Conservation (phyloP, 1,284 basidiomycete genomes). For the Apiotrichum domesticum region DNA sequence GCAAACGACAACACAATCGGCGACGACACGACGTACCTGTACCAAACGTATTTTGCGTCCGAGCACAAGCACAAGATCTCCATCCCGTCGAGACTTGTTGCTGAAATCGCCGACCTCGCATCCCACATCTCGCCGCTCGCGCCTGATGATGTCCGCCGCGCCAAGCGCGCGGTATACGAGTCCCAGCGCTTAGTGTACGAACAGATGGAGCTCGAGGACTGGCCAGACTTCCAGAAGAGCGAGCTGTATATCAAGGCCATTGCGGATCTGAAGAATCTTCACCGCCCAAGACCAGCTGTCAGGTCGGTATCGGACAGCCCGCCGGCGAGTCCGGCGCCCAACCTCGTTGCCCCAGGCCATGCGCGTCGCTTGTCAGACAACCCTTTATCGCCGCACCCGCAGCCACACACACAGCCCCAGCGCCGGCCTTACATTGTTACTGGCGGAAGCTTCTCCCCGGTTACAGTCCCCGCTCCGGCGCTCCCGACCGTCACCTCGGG, state of each 20-base stretch:
- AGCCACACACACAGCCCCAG: not conserved
- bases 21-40: constrained; percentile 81
- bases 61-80: constrained; percentile 14
- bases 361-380: constrained; percentile 5
- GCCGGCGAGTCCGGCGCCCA: not conserved
- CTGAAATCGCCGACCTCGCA: constrained; percentile 21
- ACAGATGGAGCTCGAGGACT: constrained; percentile 87
- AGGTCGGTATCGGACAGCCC: not conserved
- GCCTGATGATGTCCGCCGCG: constrained; percentile 15
- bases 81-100: constrained; percentile 16
- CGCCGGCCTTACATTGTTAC: constrained; percentile 16
- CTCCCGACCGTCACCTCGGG: constrained; percentile 13
- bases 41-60: constrained; percentile 69
- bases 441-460: constrained; percentile 25
- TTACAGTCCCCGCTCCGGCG: constrained; percentile 8
- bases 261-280: constrained; percentile 54
- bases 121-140: constrained; percentile 1
- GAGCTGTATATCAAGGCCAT: constrained; percentile 86
- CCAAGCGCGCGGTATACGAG: constrained; percentile 57
- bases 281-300: not conserved
- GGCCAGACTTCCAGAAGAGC: constrained; percentile 75
- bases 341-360: not conserved
- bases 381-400: not conserved
- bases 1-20: constrained; percentile 17
- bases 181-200: constrained; percentile 79